Evolutionary conservation across 768 basidiomycete species (phyloP).

Genomic region (Lactarius sanguifluus): DNA sequence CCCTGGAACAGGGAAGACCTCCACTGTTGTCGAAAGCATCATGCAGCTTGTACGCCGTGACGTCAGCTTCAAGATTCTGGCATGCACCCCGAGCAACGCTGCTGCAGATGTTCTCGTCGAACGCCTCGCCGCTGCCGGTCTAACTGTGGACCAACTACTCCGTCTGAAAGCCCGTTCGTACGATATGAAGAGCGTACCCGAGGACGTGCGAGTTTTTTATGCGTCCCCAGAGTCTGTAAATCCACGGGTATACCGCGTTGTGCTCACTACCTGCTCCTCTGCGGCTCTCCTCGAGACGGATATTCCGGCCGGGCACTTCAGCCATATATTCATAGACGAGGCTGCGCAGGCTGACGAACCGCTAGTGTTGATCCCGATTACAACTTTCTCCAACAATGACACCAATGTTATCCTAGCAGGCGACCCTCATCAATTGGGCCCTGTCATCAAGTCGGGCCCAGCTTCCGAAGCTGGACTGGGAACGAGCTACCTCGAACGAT

Average conservation of each 20-base stretch:
- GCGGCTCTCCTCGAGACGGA: constrained; percentile 36
- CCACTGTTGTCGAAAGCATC: constrained; percentile 40
- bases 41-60: constrained; percentile 36
- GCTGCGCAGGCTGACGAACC: constrained; percentile 66
- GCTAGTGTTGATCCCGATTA: constrained; percentile 49
- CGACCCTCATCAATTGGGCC: constrained; percentile 26
- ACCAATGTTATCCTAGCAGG: constrained; percentile 43
- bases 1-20: constrained; percentile 44
- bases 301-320: constrained; percentile 53
- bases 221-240: too few species aligned
- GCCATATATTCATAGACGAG: constrained; percentile 63
- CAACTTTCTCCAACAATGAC: constrained; percentile 34
- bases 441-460: constrained; percentile 1
- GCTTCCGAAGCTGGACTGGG: constrained; percentile 35
- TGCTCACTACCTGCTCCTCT: too few species aligned
- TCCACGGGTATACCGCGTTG: too few species aligned
- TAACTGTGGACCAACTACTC: constrained; percentile 42
- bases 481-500: constrained; percentile 39
- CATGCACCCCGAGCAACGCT: constrained; percentile 41
- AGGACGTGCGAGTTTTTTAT: too few species aligned
- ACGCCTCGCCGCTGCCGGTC: constrained; percentile 30
- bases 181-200: constrained; percentile 31
- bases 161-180: constrained; percentile 55
- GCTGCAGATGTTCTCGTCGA: constrained; percentile 39
- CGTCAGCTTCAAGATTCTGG: constrained; percentile 34